Base-by-base conservation (phyloP, 768 basidiomycete species). In the Podaxis mareebaensis region DNA sequence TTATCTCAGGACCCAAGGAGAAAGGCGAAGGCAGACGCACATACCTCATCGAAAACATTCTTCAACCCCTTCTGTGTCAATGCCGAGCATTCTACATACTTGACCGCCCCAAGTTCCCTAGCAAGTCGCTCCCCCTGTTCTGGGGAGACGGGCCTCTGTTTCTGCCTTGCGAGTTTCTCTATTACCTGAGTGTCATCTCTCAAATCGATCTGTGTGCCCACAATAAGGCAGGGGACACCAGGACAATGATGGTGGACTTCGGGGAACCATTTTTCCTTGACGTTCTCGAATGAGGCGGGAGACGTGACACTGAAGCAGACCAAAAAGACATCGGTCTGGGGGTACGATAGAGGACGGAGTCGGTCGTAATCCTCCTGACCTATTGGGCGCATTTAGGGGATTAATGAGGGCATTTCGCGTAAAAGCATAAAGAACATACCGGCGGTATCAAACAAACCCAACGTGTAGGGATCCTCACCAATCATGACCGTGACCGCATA, bases 401-500 rank as follows among this genome's bases (percentile, higher is more conserved):
- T 61, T 24, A 59, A 67, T 51, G 66, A 60, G 60, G 57, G 56
- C 56, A 53, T 67, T 36, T 4, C 15, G 20, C 22, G 13, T 54
- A 65, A 53, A 44, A 46, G 22, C 12, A 36, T 33, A 51, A 39
- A 28, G 22, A 24, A 84, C 92, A 70, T 67, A 95, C 95, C 95
- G 69, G 97, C 97, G 64, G 97, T 99, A 84, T 99, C 97, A 77
- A 99, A 99, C 68, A 99, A 77, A 61, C 97, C 97, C 73, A 99
- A 80, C 67, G 97, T 99, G 77, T 99, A 99, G 58, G 97, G 96
- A 78, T 99, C 96, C 72, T 99, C 97, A 58, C 96, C 96, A 79
- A 99, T 99, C 97, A 99, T 99, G 64, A 99, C 97, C n/a, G 96
- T 99, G 66, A 99, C 97, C 65, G 97, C 97, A 79, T 96, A 96